These are phyloP conservation scores for Pascua guehoae DNA, from an alignment of 1,284 basidiomycete genomes.

Conservation along the genomic window DNA sequence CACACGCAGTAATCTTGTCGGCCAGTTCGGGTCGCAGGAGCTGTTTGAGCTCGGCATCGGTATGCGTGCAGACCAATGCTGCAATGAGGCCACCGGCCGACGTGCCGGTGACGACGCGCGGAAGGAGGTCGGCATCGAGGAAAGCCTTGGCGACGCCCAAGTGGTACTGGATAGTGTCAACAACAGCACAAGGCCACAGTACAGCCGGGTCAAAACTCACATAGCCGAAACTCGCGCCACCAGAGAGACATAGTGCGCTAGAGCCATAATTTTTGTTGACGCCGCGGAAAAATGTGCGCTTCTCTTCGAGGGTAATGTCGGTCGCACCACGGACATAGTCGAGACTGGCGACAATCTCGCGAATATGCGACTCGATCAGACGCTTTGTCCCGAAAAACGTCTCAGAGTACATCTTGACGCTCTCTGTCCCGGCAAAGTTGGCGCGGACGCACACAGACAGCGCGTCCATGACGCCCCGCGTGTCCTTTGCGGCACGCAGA, in stretches of 20 bases:
- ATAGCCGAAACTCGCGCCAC: slow-evolving; percentile 91
- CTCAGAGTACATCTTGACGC: slow-evolving; percentile 77
- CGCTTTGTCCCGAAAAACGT: slow-evolving; percentile 86
- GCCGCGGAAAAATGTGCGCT: slow-evolving; percentile 85
- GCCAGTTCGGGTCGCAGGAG: slow-evolving; percentile 79
- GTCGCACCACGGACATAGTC: slow-evolving; percentile 69
- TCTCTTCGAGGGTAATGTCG: slow-evolving; percentile 78
- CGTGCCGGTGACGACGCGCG: slow-evolving; percentile 82
- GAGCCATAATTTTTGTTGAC: slow-evolving; percentile 83
- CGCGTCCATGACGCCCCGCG: slow-evolving; percentile 79
- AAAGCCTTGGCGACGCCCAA: slow-evolving; percentile 90
- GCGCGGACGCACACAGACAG: slow-evolving; percentile 86
- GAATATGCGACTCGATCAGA: slow-evolving; percentile 80
- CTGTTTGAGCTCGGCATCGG: slow-evolving; percentile 76
- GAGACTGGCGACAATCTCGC: slow-evolving; percentile 71
- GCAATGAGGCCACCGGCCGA: slow-evolving; percentile 89
- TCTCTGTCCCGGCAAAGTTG: slow-evolving; percentile 95
- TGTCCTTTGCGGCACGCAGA: slow-evolving; percentile 58
- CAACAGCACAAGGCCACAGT: no score
- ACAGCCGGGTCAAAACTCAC: slow-evolving; percentile 13
- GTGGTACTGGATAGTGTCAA: slow-evolving; percentile 14
- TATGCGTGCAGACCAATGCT: slow-evolving; percentile 75
- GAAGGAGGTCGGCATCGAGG: slow-evolving; percentile 79
- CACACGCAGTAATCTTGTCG: slow-evolving; percentile 83
- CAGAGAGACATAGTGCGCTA: slow-evolving; percentile 88